Base-by-base conservation (phyloP, 2,329 filamentous ascomycete genomes). In the Fusarium liriodendri region DNA sequence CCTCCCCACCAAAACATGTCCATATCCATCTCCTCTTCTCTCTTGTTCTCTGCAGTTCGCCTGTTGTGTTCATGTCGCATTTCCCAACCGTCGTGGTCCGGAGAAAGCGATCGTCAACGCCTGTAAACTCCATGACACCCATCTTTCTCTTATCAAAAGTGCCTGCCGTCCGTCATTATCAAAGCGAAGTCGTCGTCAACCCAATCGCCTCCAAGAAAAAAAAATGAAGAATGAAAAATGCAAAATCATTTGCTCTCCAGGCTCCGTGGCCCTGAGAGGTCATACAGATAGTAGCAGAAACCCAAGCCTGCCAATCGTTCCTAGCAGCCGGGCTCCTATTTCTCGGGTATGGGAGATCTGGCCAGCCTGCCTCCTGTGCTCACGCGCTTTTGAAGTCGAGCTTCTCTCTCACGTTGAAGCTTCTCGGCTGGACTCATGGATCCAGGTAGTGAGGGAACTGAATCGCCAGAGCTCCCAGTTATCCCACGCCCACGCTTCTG, bases 301-400 rank as follows among this genome's bases (percentile, higher is more conserved):
- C 80, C 76, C 70, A 84, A 75, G 73, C 80, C 79, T 72, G 80
- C 79, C 79, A 84, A 75, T 78, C 82, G 79, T 76, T 82, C 81
- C 83, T 80, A 84, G 72, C 83, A 77, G 78, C 78, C 79, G 64
- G 82, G 79, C 80, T 85, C 85, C 87, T 89, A 89, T 81, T 85
- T 87, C 83, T 91, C 89, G 77, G 89, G 89, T 81, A 91, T 91
- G 77, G 89, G 88, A 77, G 88, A 88, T 83, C 88, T 91, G 70
- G 90, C 90, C 79, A 96, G 87, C 75, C 93, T 88, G 57, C 93
- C 93, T 55, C 93, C 93, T 29, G 92, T 93, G 80, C 93, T 95
- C 71, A 94, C 91, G 70, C 94, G 88, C 85, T 97, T 97, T 82
- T 95, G 92, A 69, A 96, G 82, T 70, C 91, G 90, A 27, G 88